Evolutionary conservation across 495 filamentous ascomycete species (phyloP).

Genomic region (Apiosordaria backusii): DNA sequence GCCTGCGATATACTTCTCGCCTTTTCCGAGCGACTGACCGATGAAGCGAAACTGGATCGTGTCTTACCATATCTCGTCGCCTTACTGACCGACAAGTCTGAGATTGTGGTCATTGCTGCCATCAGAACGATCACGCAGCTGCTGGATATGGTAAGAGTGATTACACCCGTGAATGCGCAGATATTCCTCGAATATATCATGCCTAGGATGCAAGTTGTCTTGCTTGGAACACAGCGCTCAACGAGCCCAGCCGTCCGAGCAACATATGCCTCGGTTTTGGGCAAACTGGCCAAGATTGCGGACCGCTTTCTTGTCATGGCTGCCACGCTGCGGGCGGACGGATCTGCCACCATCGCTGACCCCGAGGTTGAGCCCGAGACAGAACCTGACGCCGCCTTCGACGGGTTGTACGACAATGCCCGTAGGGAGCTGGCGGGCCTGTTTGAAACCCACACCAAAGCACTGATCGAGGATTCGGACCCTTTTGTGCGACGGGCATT

Average conservation of each 20-base stretch:
- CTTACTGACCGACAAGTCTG: slow-evolving; percentile 73
- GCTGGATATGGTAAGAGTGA: slow-evolving; percentile 77
- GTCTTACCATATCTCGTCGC: slow-evolving; percentile 85
- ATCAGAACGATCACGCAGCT: slow-evolving; percentile 83
- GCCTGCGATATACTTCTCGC: slow-evolving; percentile 92
- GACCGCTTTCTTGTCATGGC: slow-evolving; percentile 85
- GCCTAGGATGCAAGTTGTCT: slow-evolving; percentile 70
- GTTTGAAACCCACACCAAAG: slow-evolving; percentile 85
- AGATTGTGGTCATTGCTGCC: slow-evolving; percentile 79
- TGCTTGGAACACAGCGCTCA: slow-evolving; percentile 53
- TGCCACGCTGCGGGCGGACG: slow-evolving; percentile 79
- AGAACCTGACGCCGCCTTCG: slow-evolving; percentile 58
- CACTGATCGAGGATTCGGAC: slow-evolving; percentile 81
- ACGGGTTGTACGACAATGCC: slow-evolving; percentile 78
- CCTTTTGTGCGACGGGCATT: slow-evolving; percentile 89
- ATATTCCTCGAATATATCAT: slow-evolving; percentile 95
- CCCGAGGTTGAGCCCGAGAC: slow-evolving; percentile 74
- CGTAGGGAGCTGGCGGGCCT: slow-evolving; percentile 69
- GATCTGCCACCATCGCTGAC: slow-evolving; percentile 71
- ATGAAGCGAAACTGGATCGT: slow-evolving; percentile 95
- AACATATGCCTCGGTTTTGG: slow-evolving; percentile 89
- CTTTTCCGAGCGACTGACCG: slow-evolving; percentile 85
- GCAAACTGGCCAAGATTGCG: slow-evolving; percentile 86
- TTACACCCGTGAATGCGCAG: slow-evolving; percentile 92
- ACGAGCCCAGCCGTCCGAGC: slow-evolving; percentile 71